Evolutionary conservation across 1,284 basidiomycete genomes (phyloP).

Genomic region (Moesziomyces parantarcticus): DNA sequence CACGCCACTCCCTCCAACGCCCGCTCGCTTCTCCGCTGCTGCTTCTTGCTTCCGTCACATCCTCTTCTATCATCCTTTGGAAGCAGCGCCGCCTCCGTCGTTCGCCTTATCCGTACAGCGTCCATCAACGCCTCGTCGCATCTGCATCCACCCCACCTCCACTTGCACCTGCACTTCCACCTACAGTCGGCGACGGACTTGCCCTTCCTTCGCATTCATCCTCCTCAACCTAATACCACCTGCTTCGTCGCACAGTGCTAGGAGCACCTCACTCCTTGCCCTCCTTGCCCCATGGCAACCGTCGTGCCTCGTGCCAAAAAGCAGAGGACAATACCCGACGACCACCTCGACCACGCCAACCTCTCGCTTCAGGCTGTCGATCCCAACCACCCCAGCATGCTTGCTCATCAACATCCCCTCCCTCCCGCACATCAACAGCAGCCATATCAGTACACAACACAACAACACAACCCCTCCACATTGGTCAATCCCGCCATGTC

Average conservation of each 20-base stretch:
- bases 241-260: not conserved
- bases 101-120: not conserved
- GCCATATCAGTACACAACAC: slow-evolving; percentile 17
- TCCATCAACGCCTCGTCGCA: not conserved
- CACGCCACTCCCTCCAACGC: too few relatives aligned
- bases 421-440: slow-evolving; percentile 21
- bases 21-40: too few relatives aligned
- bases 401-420: slow-evolving; percentile 45
- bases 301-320: slow-evolving; percentile 53
- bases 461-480: slow-evolving; percentile 6
- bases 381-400: slow-evolving; percentile 28
- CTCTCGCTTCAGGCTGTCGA: slow-evolving; percentile 20
- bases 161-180: not conserved
- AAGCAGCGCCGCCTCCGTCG: too few relatives aligned
- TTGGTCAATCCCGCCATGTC: slow-evolving; percentile 32
- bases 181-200: not conserved
- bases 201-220: not conserved
- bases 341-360: slow-evolving; percentile 25
- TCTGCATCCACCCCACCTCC: not conserved
- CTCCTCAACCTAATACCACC: too few relatives aligned
- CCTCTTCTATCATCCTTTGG: not conserved
- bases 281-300: slow-evolving; percentile 36
- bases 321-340: slow-evolving; percentile 47
- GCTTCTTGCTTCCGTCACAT: not conserved
- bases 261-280: not conserved